Evolutionary conservation across 2,329 filamentous ascomycete species (phyloP), one percentile per base, ranked within the genome.

Genomic region (Rasamsonia emersonii): DNA sequence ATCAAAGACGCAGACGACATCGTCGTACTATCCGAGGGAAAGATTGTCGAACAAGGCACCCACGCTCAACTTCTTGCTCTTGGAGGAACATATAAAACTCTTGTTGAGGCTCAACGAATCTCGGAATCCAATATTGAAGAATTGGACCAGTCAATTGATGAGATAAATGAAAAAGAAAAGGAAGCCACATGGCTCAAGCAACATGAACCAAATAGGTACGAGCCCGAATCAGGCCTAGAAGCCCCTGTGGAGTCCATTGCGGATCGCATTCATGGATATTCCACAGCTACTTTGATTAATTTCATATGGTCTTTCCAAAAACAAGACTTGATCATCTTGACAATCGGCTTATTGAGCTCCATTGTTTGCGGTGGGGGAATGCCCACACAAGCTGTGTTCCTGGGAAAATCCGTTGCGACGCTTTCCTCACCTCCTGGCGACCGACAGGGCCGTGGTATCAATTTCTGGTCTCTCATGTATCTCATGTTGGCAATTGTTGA

Each of bases 381-480:
- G 52, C 84, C 84, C 7, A 75, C 72, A 0, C 73, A 79, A 49
- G 73, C 82, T 42, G 75, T 95, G 42, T 81, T 96, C 59, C 93
- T 95, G 49, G 81, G 86, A 49, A 93, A 95, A 59, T 74, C 86
- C 37, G 88, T 96, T 56, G 73, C 75, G 38, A 75, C 77, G 6
- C 68, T 91, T 9, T 75, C 79, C 5, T 61, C 77, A 11, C 73
- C 67, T 18, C 57, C 61, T 11, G 55, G 43, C 18, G 58, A 53
- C 20, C 58, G 75, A 32, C 68, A 91, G 32, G 75, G 79, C 42
- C 65, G 70, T 11, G 73, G 89, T 38, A 77, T 81, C 14, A 76
- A 86, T 50, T 93, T 93, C 56, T 94, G 85, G 85, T 79, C 77
- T 34, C 64, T 78, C 47, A 93, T 94, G 85, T 94, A 81, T 58